Evolutionary conservation across 768 basidiomycete genomes (phyloP).

Genomic region (Trametes coccinea): DNA sequence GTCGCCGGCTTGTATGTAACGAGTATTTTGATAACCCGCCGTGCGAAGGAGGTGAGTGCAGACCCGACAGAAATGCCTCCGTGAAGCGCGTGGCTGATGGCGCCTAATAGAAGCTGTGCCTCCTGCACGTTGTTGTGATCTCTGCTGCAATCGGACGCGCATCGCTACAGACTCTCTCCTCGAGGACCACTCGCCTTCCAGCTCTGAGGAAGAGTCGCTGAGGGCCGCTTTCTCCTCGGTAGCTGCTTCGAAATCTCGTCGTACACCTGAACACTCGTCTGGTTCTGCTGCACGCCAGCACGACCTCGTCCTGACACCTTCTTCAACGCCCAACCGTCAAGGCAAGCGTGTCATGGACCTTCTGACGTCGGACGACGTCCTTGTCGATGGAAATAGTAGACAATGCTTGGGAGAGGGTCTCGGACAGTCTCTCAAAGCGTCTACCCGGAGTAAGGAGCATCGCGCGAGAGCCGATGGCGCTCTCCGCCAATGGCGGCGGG

Average conservation of each 20-base stretch:
- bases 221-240: no score
- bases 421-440: background rate
- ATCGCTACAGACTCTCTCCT: background rate
- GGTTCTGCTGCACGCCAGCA: no score
- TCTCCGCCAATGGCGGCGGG: background rate
- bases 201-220: no score
- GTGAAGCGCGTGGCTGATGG: background rate
- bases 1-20: conserved; percentile 33
- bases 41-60: background rate
- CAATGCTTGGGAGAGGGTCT: no score
- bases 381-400: no score
- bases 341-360: no score
- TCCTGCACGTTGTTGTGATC: background rate
- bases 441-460: background rate
- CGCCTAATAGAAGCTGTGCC: background rate
- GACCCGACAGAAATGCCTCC: background rate
- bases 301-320: no score
- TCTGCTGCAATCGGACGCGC: background rate
- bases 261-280: no score
- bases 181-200: background rate
- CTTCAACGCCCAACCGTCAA: no score
- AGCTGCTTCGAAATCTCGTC: no score
- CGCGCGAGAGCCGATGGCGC: background rate
- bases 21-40: conserved; percentile 36
- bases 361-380: no score